phyloP scores from a whole-genome alignment of 192 early-diverging fungal species.

The Backusella mclennaniae region DNA sequence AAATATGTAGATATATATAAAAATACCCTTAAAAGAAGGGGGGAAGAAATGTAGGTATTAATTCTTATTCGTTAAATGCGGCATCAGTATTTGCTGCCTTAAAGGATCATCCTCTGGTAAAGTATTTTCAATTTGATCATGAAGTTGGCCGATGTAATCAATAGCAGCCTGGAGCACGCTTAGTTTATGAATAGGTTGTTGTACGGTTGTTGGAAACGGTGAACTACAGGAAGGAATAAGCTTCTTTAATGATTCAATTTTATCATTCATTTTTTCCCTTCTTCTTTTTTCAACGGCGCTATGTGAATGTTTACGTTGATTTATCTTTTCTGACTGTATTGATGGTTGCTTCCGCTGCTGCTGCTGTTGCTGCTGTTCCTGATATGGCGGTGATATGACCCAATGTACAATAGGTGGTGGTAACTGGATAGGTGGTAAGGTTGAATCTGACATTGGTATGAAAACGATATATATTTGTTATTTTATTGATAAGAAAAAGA shows the following conservation, averaged over 20 bases:
- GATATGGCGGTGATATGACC: neutral
- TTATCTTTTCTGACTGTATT: neutral
- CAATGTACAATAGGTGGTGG: conserved; percentile 7
- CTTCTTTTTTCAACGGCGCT: conserved; percentile 17
- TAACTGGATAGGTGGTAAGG: neutral
- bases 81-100: neutral
- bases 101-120: conserved; percentile 6
- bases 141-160: conserved; percentile 8
- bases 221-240: conserved; percentile 14
- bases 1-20: neutral
- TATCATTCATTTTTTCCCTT: conserved; percentile 18
- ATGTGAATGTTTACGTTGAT: neutral
- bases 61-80: neutral
- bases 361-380: neutral
- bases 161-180: conserved; percentile 14
- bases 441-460: neutral
- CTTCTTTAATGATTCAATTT: conserved; percentile 6
- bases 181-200: conserved; percentile 15
- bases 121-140: conserved; percentile 5
- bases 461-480: neutral
- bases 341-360: neutral
- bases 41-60: neutral
- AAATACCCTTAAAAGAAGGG: neutral
- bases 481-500: neutral
- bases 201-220: neutral